These are phyloP conservation scores for Kandelia obovata DNA, from an alignment of 345 rosid species.

Conservation along the genomic window DNA sequence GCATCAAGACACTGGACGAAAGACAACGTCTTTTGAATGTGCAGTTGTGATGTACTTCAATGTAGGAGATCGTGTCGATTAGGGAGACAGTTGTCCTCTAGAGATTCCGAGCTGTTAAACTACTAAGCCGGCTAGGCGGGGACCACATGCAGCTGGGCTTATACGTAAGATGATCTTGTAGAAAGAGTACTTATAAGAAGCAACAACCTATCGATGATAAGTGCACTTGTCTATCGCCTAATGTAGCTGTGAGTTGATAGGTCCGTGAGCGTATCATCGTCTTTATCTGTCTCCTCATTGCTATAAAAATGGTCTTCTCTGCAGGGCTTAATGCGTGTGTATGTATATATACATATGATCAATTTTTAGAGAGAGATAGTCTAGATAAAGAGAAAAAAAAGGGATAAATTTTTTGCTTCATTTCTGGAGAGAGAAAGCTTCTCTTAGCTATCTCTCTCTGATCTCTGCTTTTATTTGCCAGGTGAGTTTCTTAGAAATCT, in stretches of 20 bases:
- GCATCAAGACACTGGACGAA: background rate
- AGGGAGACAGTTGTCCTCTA: conserved; percentile 47
- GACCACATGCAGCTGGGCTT: conserved; percentile 21
- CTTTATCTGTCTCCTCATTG: conserved; percentile 44
- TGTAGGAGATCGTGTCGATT: background rate
- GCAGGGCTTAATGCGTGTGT: conserved; percentile 33
- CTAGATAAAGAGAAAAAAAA: conserved; percentile 12
- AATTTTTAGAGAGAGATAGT: conserved; percentile 17
- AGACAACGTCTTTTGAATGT: background rate
- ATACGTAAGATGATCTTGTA: accelerated
- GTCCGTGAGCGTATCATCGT: accelerated
- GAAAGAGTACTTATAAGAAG: background rate
- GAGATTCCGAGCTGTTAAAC: conserved; percentile 72
- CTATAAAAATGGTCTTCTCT: conserved; percentile 45
- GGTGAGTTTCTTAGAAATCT: conserved; percentile 42
- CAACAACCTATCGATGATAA: background rate
- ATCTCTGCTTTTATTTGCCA: conserved; percentile 24
- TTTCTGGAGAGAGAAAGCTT: conserved; percentile 30
- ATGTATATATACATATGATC: conserved; percentile 4
- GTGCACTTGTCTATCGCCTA: accelerated
- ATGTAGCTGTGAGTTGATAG: conserved; percentile 13
- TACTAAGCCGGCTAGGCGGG: conserved; percentile 65
- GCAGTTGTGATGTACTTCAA: background rate
- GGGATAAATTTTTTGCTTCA: conserved; percentile 2
- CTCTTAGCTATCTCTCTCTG: conserved; percentile 21